Base-by-base conservation (phyloP, 495 filamentous ascomycete species). In the Neurospora sp. region DNA sequence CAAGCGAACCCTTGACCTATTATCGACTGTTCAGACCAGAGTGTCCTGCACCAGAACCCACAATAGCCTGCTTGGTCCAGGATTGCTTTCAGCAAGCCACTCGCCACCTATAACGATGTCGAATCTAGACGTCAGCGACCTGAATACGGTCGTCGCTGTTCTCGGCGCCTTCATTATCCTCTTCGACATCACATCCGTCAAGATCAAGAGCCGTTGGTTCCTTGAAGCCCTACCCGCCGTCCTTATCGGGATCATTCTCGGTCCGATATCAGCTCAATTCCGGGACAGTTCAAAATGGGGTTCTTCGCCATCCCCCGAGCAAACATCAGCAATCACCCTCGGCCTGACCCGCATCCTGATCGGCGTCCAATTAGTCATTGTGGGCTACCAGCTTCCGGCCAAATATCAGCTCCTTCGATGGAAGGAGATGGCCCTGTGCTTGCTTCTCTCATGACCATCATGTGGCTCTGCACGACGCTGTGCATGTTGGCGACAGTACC, bases 371-470 rank as follows among this genome's bases (percentile, higher is more conserved):
- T 80, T 89, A 34, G 92, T 97, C 39, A 86, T 97, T 38, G 92
- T 93, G 11, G 94, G 94, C 48, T 90, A 95, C 19, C 94, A 97
- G 78, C 84, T 97, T 9, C 94, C 94, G 4, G 92, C 89, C 74
- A 92, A 90, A 71, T 96, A 97, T 81, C 81, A 94, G n/a, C 83
- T 85, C 79, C 84, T 84, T 62, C 90, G 92, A 85, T 92, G 91
- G 90, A 91, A 89, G 76, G 89, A 89, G 71, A 82, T 97, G 66
- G 81, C 88, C 10, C 79, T 94, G 10, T 88, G 94, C 21, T 88
- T 97, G n/a, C 90, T 93, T 0, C 94, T 4, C 91, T 91, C 69
- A 96, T 96, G 94, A 88, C 88, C n/a, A 71, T 82, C 71, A 97
- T 97, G 94, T 97, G 94, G 94, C 77, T 96, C 31, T 87, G 80